Conservation (phyloP, 129 eudicot genomes). For the Dittrichia graveolens region DNA sequence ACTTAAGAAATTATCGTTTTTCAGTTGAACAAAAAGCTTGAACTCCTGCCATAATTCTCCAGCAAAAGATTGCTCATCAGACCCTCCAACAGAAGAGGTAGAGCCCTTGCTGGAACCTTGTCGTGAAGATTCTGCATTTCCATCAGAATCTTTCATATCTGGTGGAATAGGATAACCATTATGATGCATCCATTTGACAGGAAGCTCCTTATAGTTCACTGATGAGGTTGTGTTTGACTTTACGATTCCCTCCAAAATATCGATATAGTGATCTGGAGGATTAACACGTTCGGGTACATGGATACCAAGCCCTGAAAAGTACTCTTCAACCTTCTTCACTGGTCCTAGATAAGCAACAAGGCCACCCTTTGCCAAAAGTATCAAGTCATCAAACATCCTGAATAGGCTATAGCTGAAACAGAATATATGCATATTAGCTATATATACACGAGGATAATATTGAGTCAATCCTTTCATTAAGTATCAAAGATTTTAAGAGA, state of each 20-base stretch:
- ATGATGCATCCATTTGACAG: slow-evolving; percentile 95
- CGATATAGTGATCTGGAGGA: slow-evolving; percentile 87
- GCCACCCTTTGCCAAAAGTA: slow-evolving; percentile 96
- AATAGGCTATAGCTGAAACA: slow-evolving; percentile 82
- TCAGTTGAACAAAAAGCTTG: slow-evolving; percentile 49
- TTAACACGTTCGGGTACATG: slow-evolving; percentile 80
- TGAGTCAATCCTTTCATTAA: not conserved
- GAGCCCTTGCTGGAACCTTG: slow-evolving; percentile 41
- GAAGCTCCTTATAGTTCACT: slow-evolving; percentile 69
- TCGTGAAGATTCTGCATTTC: slow-evolving; percentile 41
- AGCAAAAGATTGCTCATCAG: slow-evolving; percentile 58
- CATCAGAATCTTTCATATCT: slow-evolving; percentile 64
- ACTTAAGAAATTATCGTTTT: slow-evolving; percentile 50
- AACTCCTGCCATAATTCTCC: slow-evolving; percentile 78
- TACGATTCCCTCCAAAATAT: slow-evolving; percentile 76
- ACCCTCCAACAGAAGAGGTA: slow-evolving; percentile 31
- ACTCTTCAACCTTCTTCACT: slow-evolving; percentile 78
- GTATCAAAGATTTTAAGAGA: not conserved
- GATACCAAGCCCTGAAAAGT: slow-evolving; percentile 78
- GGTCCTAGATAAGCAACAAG: slow-evolving; percentile 87
- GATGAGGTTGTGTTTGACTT: slow-evolving; percentile 45
- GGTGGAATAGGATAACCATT: slow-evolving; percentile 83
- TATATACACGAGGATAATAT: slow-evolving; percentile 8
- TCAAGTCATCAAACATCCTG: slow-evolving; percentile 91
- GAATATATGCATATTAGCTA: slow-evolving; percentile 12